These are phyloP conservation scores for Vigna nakashimae DNA, from an alignment of 306 rosid genomes.

Conservation along the genomic window DNA sequence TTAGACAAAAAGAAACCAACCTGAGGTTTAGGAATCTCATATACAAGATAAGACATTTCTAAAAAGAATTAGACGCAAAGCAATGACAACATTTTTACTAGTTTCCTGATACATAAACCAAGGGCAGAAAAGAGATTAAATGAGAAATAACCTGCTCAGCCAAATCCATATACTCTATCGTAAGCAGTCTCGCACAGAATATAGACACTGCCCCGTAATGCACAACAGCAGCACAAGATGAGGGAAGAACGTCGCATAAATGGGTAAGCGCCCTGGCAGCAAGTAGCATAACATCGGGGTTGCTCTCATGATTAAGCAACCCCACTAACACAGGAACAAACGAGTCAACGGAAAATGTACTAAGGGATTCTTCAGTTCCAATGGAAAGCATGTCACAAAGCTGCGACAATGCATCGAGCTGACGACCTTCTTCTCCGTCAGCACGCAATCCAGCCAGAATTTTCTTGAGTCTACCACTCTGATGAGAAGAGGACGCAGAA, in stretches of 20 bases:
- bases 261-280: slow-evolving; percentile 95
- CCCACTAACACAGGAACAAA: slow-evolving; percentile 91
- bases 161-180: slow-evolving; percentile 95
- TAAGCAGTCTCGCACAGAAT: slow-evolving; percentile 88
- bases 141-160: slow-evolving; percentile 84
- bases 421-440: slow-evolving; percentile 89
- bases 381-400: slow-evolving; percentile 91
- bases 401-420: slow-evolving; percentile 92
- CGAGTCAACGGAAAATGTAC: slow-evolving; percentile 86
- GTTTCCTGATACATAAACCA: background rate
- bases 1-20: background rate
- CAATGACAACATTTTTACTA: background rate
- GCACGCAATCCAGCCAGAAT: slow-evolving; percentile 81
- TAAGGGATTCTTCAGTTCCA: slow-evolving; percentile 85
- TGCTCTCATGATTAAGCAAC: slow-evolving; percentile 87
- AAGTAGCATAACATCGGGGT: slow-evolving; percentile 94
- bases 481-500: slow-evolving; percentile 74
- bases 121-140: background rate
- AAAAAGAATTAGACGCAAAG: background rate
- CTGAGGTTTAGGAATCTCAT: too few species aligned
- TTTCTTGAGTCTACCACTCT: slow-evolving; percentile 84
- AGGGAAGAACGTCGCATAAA: slow-evolving; percentile 90
- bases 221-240: slow-evolving; percentile 90
- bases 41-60: background rate
- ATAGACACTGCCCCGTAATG: slow-evolving; percentile 93